phyloP scores from a whole-genome alignment of 148 eudicot species.

The Pouteria glomerata region DNA sequence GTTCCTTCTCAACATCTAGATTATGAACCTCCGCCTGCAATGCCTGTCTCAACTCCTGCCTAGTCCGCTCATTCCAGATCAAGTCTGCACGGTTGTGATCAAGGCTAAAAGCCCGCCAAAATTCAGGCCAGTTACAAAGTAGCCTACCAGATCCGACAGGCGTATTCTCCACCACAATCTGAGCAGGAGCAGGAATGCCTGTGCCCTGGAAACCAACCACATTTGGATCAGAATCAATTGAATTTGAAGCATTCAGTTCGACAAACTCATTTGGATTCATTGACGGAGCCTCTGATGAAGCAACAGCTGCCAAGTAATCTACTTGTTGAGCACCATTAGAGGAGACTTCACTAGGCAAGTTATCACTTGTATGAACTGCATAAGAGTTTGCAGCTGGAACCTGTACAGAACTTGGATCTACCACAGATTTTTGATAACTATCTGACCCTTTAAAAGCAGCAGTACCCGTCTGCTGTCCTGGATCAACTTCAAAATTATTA shows the following conservation, averaged over 20 bases:
- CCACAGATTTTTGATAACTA: conserved; percentile 30
- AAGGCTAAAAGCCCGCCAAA: conserved; percentile 96
- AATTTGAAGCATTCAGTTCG: conserved; percentile 33
- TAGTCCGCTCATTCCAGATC: conserved; percentile 96
- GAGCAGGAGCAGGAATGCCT: conserved; percentile 86
- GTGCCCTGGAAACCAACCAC: conserved; percentile 34
- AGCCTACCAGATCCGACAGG: conserved; percentile 93
- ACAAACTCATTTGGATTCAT: conserved; percentile 21
- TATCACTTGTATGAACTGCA: conserved; percentile 42
- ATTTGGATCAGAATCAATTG: conserved; percentile 45
- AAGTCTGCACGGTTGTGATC: conserved; percentile 99
- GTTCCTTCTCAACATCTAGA: conserved; percentile 91
- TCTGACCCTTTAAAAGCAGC: conserved; percentile 36
- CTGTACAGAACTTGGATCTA: conserved; percentile 34
- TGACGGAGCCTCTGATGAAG: conserved; percentile 38
- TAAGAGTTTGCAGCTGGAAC: conserved; percentile 29
- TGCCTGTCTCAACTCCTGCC: conserved; percentile 88
- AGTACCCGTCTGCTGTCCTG: conserved; percentile 30
- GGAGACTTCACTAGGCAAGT: conserved; percentile 32
- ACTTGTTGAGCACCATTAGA: conserved; percentile 27
- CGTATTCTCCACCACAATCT: conserved; percentile 85
- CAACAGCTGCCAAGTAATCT: conserved; percentile 38
- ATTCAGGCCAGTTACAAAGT: conserved; percentile 94
- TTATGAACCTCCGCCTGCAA: conserved; percentile 93
- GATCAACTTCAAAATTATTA: conserved; percentile 43